Conservation (phyloP, 768 basidiomycete genomes). For the Artomyces pyxidatus region DNA sequence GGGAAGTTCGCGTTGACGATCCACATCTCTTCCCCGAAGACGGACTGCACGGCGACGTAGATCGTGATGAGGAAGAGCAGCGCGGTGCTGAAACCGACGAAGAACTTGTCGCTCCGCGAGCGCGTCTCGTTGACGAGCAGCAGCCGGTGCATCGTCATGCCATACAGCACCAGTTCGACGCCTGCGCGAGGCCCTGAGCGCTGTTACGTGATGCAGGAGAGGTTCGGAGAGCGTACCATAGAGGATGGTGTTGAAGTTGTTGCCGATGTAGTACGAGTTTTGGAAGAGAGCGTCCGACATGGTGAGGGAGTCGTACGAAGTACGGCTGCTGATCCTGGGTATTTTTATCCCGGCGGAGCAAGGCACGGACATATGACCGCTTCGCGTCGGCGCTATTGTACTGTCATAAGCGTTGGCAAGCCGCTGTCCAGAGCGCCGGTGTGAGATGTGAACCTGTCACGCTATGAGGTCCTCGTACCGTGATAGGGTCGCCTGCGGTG, state of each 20-base stretch:
- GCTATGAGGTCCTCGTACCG: too few species aligned
- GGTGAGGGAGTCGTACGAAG: too few species aligned
- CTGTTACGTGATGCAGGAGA: not conserved
- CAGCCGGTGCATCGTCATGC: slow-evolving; percentile 16
- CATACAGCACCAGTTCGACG: slow-evolving; percentile 22
- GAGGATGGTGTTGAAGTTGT: slow-evolving; percentile 22
- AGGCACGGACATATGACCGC: too few species aligned
- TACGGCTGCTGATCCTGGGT: too few species aligned
- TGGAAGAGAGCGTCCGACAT: slow-evolving; percentile 14
- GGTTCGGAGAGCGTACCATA: slow-evolving; percentile 15
- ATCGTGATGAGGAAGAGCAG: slow-evolving; percentile 27
- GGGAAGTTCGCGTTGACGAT: slow-evolving; percentile 22
- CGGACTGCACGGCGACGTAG: slow-evolving; percentile 21
- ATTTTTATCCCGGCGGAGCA: too few species aligned
- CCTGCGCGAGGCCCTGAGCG: slow-evolving; percentile 11
- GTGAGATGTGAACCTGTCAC: too few species aligned
- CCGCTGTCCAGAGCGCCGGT: too few species aligned
- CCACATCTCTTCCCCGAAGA: slow-evolving; percentile 32
- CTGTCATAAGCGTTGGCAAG: too few species aligned
- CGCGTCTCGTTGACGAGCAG: slow-evolving; percentile 8
- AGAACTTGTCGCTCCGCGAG: slow-evolving; percentile 11
- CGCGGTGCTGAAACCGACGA: slow-evolving; percentile 18
- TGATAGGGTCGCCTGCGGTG: too few species aligned
- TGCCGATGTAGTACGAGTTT: slow-evolving; percentile 21
- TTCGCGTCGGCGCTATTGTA: too few species aligned